Conservation (phyloP, 2,329 filamentous ascomycete genomes). For the Ceratocystis harringtonii region DNA sequence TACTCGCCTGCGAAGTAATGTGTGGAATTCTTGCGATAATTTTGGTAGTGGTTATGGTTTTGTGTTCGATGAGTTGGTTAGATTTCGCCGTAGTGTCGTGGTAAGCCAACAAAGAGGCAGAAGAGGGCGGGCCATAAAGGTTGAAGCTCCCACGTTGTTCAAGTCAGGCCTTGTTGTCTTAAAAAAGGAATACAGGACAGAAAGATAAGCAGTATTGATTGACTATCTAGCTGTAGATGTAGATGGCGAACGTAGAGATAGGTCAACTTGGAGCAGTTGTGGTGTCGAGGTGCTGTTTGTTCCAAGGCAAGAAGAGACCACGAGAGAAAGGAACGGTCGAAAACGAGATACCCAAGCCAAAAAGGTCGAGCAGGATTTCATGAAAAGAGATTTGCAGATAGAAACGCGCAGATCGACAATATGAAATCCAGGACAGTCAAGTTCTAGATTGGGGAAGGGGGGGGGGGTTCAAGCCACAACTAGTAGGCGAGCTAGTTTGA, state of each 20-base stretch:
- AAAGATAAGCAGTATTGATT: too few relatives aligned
- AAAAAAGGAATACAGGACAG: too few relatives aligned
- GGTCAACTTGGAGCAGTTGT: too few relatives aligned
- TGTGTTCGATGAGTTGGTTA: background rate
- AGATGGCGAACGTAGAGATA: too few relatives aligned
- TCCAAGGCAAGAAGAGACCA: background rate
- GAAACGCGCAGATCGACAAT: conserved; percentile 1
- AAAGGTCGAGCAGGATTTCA: background rate
- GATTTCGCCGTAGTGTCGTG: background rate
- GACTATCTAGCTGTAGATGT: too few relatives aligned
- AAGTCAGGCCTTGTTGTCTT: too few relatives aligned
- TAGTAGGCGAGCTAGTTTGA: background rate
- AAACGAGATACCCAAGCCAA: background rate
- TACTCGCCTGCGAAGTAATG: conserved; percentile 18
- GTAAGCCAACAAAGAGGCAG: background rate
- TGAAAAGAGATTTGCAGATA: background rate
- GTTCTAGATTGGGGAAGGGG: background rate
- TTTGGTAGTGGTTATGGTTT: background rate
- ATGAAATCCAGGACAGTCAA: background rate
- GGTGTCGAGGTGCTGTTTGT: background rate
- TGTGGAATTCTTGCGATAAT: background rate
- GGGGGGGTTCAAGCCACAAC: background rate
- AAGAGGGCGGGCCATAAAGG: background rate
- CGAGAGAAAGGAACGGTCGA: background rate
- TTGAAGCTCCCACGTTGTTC: too few relatives aligned